Evolutionary conservation across 768 basidiomycete species (phyloP).

Genomic region (Xerocomellus amylosporus): DNA sequence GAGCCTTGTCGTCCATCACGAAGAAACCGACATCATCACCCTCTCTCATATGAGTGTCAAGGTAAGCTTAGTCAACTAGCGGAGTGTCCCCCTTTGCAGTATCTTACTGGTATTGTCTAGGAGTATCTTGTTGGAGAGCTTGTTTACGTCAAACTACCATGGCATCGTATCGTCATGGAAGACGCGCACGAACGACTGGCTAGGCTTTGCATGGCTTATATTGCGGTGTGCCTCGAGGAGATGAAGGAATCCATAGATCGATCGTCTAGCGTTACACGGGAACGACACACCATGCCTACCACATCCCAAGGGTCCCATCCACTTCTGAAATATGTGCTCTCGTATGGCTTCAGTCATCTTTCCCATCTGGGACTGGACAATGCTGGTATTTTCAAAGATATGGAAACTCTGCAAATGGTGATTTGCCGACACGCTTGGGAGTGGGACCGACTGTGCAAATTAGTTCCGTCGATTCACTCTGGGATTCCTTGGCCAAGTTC

Average conservation of each 20-base stretch:
- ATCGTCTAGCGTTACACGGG: background rate
- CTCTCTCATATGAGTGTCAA: slow-evolving; percentile 19
- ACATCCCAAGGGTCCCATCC: background rate
- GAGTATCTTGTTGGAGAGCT: slow-evolving; percentile 15
- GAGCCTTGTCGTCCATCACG: slow-evolving; percentile 10
- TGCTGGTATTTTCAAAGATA: background rate
- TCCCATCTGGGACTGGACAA: background rate
- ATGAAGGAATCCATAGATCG: background rate
- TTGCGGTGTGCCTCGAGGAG: slow-evolving; percentile 3
- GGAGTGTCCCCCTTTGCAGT: too few species aligned
- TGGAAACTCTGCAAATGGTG: background rate
- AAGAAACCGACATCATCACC: slow-evolving; percentile 8
- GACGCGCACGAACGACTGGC: slow-evolving; percentile 5
- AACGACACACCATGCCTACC: background rate
- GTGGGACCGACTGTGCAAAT: slow-evolving; percentile 5
- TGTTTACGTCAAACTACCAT: background rate
- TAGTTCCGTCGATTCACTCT: background rate
- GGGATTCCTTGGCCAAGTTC: slow-evolving; percentile 3
- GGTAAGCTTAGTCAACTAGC: too few species aligned
- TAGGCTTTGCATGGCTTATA: slow-evolving; percentile 12
- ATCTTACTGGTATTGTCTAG: too few species aligned
- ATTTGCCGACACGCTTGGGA: background rate
- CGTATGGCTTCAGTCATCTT: slow-evolving; percentile 9
- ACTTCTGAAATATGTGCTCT: slow-evolving; percentile 11
- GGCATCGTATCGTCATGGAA: slow-evolving; percentile 8